Evolutionary conservation across 2,329 filamentous ascomycete genomes (phyloP), one percentile per base, ranked within the genome.

Genomic region (Emmonsiellopsis sp.): DNA sequence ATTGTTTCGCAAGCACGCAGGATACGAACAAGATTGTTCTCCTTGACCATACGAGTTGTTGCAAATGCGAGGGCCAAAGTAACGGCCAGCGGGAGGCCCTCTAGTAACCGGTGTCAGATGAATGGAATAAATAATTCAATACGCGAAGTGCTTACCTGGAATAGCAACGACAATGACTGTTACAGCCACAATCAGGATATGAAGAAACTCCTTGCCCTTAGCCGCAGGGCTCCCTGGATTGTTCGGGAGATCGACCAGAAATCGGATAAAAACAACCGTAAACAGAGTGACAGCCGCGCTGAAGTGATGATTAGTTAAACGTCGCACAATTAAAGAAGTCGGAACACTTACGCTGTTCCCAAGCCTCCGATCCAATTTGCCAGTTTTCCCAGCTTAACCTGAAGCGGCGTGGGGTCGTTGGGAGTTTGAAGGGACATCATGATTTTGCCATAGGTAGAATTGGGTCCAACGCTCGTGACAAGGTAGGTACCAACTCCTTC

Each of bases 181-280:
- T 38, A 89, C 83, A 20, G 88, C 85, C 44, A 87, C 83, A 58
- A 90, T 89, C 62, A 90, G 82, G 55, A 89, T 88, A 55, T 85
- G 79, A 60, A 89, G 76, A 62, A 89, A 89, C 51, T 81, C 77
- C 63, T 92, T 87, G 7, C 87, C 90, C 72, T 94, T 95, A 51
- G 83, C 69, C 2, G 87, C 83, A 2, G 89, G 77, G 0, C 78
- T 78, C 1, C 72, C 72, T 3, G 64, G 58, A 54, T 80, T 76
- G 15, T 69, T 73, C 52, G 70, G 78, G 2, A 95, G 78, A 10
- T 81, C 73, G 47, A 84, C 88, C 8, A 93, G 75, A 65, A 95
- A 96, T 62, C 89, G 81, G 72, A 95, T 91, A 63, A 95, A 82
- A 11, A 95, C 77, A 45, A 94, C 86, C 46, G 92, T 77, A 71